Conservation (phyloP, 2,329 filamentous ascomycete genomes). For the Incumbomyces delicatus region DNA sequence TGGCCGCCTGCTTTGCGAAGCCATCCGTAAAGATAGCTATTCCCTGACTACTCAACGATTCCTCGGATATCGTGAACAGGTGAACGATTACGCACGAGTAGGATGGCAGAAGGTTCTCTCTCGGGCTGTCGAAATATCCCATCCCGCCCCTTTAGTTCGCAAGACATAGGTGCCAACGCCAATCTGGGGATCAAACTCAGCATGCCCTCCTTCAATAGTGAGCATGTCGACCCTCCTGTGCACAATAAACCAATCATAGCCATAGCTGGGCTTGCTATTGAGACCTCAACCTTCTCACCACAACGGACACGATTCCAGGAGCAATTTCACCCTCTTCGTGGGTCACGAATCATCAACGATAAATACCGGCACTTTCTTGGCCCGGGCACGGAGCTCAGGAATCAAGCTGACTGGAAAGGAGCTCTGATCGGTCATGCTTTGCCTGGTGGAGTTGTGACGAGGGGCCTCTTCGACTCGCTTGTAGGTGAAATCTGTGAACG, state of each 20-base stretch:
- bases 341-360: slow-evolving; percentile 31
- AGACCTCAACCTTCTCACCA: slow-evolving; percentile 45
- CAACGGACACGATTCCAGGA: slow-evolving; percentile 39
- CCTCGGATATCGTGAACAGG: too few relatives aligned
- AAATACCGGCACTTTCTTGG: slow-evolving; percentile 38
- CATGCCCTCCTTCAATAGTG: neutral
- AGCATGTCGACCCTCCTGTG: neutral
- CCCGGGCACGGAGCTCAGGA: slow-evolving; percentile 31
- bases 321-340: slow-evolving; percentile 40
- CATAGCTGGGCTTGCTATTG: slow-evolving; percentile 44
- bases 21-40: too few relatives aligned
- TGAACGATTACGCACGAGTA: too few relatives aligned
- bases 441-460: slow-evolving; percentile 40
- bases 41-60: too few relatives aligned
- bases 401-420: slow-evolving; percentile 41
- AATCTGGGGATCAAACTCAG: neutral
- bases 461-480: slow-evolving; percentile 39
- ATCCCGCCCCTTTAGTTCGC: too few relatives aligned
- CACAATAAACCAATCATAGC: slow-evolving; percentile 35
- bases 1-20: too few relatives aligned
- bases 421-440: slow-evolving; percentile 44
- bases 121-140: too few relatives aligned
- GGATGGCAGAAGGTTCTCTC: too few relatives aligned
- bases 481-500: slow-evolving; percentile 33
- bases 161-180: too few relatives aligned